Base-by-base conservation (phyloP, 2,329 filamentous ascomycete genomes). In the Penicillium concentricum region DNA sequence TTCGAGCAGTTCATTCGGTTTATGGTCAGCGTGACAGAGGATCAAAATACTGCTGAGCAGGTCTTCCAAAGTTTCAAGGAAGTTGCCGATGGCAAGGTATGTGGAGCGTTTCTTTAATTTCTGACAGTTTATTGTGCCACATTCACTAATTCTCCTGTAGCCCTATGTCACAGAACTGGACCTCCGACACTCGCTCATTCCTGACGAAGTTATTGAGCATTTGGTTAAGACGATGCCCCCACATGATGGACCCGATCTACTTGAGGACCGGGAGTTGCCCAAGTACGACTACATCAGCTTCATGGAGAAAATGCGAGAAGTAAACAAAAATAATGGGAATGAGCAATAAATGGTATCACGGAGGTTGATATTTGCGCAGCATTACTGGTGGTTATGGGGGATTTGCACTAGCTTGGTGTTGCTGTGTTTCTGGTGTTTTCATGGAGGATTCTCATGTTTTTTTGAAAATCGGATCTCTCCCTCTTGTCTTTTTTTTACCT, bases 1-100 rank as follows among this genome's bases (percentile, higher is more conserved):
- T 99, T 99, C 71, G 94, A 99, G 78, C 93, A 97, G 76, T 99
- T 99, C 72, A 99, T 99, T 73, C 87, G 91, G 38, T 99, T 99
- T 82, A 99, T 99, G 94, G 94, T 99, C 46, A 91, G 96, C 66
- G 94, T 97, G 48, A 99, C 94, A 13, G 94, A 99, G 76, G 94
- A 99, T 72, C 94, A 99, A 78, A 97, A 99, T 74, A 97, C 92
- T 4, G 94, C 94, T 13, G 94, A 97, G 76, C 94, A 99, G 75
- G 94, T 99, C 5, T 97, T 94, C 80, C 93, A 99, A 78, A 95
- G 90, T 62, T 99, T 99, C 84, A 87, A 88, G 56, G 94, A 99
- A 76, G 94, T 99, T 44, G 94, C 94, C 18, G 94, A 99, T 78
- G 94, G 94, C 64, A 99, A 99, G 79, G 82, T 84, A 73, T 65